These are phyloP conservation scores for Neurospora hispaniola DNA, from an alignment of 495 filamentous ascomycete species.

Conservation along the genomic window DNA sequence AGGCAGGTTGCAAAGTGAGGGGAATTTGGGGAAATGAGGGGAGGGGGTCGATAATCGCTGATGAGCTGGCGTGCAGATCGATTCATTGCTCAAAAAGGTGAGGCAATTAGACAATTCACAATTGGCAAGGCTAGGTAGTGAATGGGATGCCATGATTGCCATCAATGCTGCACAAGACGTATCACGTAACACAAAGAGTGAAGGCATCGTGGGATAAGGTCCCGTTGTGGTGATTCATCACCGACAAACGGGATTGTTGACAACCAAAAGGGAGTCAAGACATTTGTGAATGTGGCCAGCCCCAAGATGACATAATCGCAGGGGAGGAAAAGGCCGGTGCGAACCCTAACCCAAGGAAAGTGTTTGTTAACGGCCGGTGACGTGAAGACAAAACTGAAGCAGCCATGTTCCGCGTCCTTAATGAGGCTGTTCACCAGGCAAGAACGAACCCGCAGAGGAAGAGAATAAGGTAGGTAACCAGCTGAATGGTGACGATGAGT, in stretches of 20 bases:
- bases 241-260: neutral
- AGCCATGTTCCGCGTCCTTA: neutral
- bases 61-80: neutral
- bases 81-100: neutral
- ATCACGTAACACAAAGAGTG: neutral
- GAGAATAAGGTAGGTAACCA: neutral
- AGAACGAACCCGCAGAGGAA: neutral
- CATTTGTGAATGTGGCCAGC: neutral
- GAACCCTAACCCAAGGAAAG: neutral
- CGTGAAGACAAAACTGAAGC: neutral
- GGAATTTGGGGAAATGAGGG: neutral
- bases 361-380: neutral
- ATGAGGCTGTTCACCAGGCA: neutral
- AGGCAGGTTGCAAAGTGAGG: neutral
- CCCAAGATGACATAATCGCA: neutral
- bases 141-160: no score
- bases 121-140: neutral
- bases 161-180: neutral
- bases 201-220: neutral
- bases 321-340: neutral
- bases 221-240: neutral
- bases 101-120: neutral
- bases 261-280: neutral
- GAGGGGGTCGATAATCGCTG: neutral
- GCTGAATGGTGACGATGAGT: neutral